Base-by-base conservation (phyloP, 805 yeast genomes). In the Yarrowia divulgata region DNA sequence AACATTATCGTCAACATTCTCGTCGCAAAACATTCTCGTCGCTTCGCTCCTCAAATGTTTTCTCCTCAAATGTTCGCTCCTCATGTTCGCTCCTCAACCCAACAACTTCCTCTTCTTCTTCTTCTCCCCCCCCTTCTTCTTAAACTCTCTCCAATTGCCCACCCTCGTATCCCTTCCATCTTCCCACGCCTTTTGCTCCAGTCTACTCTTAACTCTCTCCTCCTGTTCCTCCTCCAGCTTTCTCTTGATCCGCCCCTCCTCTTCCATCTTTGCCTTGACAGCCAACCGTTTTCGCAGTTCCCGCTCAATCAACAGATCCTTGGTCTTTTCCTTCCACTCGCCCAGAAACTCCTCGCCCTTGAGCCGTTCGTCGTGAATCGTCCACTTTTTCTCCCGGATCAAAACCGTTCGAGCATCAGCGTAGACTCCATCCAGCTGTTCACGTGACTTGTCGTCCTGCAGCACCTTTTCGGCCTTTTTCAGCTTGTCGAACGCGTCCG, bases 401-500 rank as follows among this genome's bases (percentile, higher is more conserved):
- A 83, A 71, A 43, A 81, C 69, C 45, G 75, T 74, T 42, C 85
- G 73, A 0, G 85, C 84, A 68, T 83, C 85, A 0, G 81, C 73
- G 71, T 85, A 81, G 1, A 83, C 81, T 13, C 76, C 77, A 37
- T 81, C 85, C 14, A 89, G 82, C 68, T 77, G 73, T 23, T 74
- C 75, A 35, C 87, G 77, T 18, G 79, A 73, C 62, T 76, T 75
- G 18, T 78, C 82, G 70, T 83, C 82, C 37, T 72, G 72, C 13
- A 84, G 72, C 5, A 76, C 78, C 0, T 80, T 75, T 66, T 86
- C 85, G 0, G 92, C 87, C 71, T 83, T 84, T 71, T 87, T 86
- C 66, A 89, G 76, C 43, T 80, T 69, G 73, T 87, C 89, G 75
- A 89, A 89, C 1, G 92, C 92, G 40, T 78, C 82, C 0, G 90